Conservation (phyloP, 2,329 filamentous ascomycete species). For the Drechslerella dactyloides region DNA sequence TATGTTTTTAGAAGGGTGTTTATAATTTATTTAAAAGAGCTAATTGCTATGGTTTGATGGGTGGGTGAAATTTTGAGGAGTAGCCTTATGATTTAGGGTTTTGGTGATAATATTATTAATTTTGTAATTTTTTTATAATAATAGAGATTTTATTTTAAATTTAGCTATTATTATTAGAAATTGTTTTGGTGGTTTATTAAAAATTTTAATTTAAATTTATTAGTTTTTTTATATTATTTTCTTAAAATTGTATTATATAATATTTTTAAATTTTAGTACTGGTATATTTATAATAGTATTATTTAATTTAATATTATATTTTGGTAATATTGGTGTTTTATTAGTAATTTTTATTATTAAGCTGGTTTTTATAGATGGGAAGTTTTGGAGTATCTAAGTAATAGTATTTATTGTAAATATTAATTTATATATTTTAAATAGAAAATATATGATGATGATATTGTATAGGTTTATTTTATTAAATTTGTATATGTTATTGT, state of each 20-base stretch:
- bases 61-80: constrained; percentile 1
- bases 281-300: constrained; percentile 11
- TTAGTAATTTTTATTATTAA: constrained; percentile 16
- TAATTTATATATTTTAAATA: constrained; percentile 9
- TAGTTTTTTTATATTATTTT: neutral
- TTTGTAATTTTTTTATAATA: no score
- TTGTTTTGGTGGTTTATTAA: constrained; percentile 10
- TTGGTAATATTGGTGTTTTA: neutral
- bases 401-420: neutral
- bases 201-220: no score
- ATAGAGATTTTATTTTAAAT: no score
- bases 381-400: constrained; percentile 9
- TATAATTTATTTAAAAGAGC: constrained; percentile 20
- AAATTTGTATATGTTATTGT: constrained; percentile 22
- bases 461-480: constrained; percentile 5
- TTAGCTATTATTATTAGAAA: constrained; percentile 9
- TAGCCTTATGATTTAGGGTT: neutral
- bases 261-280: constrained; percentile 9
- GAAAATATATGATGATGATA: constrained; percentile 21
- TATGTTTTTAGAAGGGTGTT: constrained; percentile 13
- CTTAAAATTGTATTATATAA: constrained; percentile 12
- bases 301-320: constrained; percentile 8
- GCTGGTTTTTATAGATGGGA: constrained; percentile 13
- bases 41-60: constrained; percentile 6
- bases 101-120: constrained; percentile 3